Conservation (phyloP, 257 asterid species). For the Linderniella brevidens region DNA sequence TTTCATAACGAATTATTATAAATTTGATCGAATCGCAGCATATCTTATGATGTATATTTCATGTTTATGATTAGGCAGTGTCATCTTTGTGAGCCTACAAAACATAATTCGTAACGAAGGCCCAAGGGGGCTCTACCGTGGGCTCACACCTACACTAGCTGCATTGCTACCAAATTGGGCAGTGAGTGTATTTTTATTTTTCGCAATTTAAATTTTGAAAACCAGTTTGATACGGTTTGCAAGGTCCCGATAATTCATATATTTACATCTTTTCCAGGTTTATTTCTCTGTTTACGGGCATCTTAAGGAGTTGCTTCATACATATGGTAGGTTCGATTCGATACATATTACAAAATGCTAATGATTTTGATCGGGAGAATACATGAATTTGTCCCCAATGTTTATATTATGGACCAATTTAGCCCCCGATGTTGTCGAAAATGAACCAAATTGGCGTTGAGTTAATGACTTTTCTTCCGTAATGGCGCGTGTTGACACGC, state of each 20-base stretch:
- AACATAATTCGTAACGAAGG: conserved; percentile 64
- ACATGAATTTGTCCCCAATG: no score
- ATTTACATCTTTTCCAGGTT: conserved; percentile 36
- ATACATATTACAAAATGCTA: no score
- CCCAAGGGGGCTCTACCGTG: conserved; percentile 80
- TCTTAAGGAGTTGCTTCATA: conserved; percentile 50
- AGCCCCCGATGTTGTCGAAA: no score
- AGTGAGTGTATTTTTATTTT: conserved; percentile 30
- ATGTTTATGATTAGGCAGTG: conserved; percentile 39
- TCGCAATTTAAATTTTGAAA: neutral
- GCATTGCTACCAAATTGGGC: conserved; percentile 99
- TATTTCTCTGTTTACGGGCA: conserved; percentile 89
- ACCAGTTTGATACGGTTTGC: no score
- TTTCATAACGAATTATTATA: neutral
- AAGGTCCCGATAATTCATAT: no score
- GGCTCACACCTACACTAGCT: conserved; percentile 84
- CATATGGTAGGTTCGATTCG: conserved; percentile 38
- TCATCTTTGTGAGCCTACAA: conserved; percentile 64
- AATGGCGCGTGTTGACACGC: no score
- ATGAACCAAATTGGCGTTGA: no score
- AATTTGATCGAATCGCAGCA: neutral
- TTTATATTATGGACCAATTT: no score
- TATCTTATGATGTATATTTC: neutral
- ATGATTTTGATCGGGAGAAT: no score
- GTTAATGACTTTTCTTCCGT: no score